Percentiles rank a stretch among this genome's conserved stretches.
Conservation (phyloP, 2,329 filamentous ascomycete species). For the Sclerotinia spermophila region DNA sequence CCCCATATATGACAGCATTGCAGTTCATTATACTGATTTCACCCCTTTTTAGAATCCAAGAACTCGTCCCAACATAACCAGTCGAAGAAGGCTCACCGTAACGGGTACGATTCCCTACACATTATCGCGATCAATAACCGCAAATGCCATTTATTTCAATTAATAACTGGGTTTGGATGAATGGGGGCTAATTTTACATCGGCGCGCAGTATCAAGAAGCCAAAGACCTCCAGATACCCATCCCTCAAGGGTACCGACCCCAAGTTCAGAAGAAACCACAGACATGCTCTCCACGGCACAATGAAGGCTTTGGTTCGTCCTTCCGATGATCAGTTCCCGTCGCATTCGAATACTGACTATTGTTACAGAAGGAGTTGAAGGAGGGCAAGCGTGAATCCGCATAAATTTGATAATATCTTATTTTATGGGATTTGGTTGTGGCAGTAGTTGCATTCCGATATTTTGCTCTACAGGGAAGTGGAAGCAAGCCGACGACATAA, state of each 20-base stretch:
- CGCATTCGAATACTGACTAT: constrained; percentile 21
- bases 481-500: constrained; percentile 27
- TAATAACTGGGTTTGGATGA: background rate
- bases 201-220: constrained; percentile 94
- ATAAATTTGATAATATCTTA: constrained; percentile 47
- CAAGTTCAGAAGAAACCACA: constrained; percentile 99
- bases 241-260: constrained; percentile 98
- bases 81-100: constrained; percentile 94
- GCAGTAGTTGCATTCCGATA: constrained; percentile 32
- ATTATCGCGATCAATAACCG: background rate
- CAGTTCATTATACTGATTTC: constrained; percentile 9
- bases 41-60: constrained; percentile 72
- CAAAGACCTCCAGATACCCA: constrained; percentile 97
- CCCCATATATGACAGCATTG: background rate
- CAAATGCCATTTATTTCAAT: background rate
- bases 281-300: constrained; percentile 98
- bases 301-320: constrained; percentile 83
- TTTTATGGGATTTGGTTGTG: constrained; percentile 30
- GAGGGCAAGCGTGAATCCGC: constrained; percentile 90
- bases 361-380: constrained; percentile 85
- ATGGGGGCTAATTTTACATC: constrained; percentile 8
- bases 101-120: constrained; percentile 70
- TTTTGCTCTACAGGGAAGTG: constrained; percentile 28
- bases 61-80: constrained; percentile 58
- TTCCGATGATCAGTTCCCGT: background rate